phyloP scores from a whole-genome alignment of 768 basidiomycete species.

The Astraeus odoratus region DNA sequence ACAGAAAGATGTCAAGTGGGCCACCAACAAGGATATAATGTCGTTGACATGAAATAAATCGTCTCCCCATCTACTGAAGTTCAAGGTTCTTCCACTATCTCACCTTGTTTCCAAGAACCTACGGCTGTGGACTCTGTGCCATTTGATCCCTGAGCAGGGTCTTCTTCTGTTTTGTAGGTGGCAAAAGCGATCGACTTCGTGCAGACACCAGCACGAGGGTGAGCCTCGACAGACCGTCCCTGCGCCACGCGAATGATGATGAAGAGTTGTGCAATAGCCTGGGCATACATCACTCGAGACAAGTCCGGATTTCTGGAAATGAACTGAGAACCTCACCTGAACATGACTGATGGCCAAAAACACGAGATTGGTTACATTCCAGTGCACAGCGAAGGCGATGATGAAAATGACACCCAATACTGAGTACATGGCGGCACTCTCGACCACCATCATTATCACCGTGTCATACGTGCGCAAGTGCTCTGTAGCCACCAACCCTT shows the following conservation, averaged over 20 bases:
- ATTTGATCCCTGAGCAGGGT: neutral
- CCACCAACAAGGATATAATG: too few species aligned
- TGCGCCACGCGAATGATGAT: constrained; percentile 32
- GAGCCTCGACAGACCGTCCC: constrained; percentile 18
- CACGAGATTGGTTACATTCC: constrained; percentile 25
- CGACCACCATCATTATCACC: constrained; percentile 28
- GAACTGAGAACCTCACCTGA: constrained; percentile 15
- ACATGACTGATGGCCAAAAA: constrained; percentile 28
- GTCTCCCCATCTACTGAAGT: too few species aligned
- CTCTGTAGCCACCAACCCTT: constrained; percentile 9
- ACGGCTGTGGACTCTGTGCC: neutral
- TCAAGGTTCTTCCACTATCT: neutral
- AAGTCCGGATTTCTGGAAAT: neutral
- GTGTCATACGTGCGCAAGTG: constrained; percentile 19
- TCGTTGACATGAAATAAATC: too few species aligned
- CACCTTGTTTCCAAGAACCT: neutral
- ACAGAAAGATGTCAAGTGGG: too few species aligned
- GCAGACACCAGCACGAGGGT: neutral
- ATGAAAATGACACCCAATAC: constrained; percentile 25
- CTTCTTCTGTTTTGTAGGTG: neutral
- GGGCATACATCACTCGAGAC: neutral
- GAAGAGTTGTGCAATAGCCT: constrained; percentile 30
- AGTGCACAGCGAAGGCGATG: constrained; percentile 19
- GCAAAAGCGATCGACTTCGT: constrained; percentile 7
- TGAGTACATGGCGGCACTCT: constrained; percentile 28